Base-by-base conservation (phyloP, 306 rosid genomes). In the Prunus armeniaca region DNA sequence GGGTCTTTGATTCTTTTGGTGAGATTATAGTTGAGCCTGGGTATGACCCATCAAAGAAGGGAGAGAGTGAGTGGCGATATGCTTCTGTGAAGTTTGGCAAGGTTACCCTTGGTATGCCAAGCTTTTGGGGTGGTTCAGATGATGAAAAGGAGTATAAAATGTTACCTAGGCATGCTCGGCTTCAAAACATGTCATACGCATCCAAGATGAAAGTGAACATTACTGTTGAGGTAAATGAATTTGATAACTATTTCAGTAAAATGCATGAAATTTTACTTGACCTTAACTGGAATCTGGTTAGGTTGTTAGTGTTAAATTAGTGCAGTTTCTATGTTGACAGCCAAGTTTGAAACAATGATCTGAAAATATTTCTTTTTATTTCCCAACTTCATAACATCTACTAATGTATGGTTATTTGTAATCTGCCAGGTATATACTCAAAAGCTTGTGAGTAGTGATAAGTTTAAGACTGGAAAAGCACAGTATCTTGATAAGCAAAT, bases 121-220 rank as follows among this genome's bases (percentile, higher is more conserved):
- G 30, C 72, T 91, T 90, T 65, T 95, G 93, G 93, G 90, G 92
- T 30, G 93, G 96, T 18, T 86, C 84, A 12, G 90, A 77, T n/a
- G 86, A 83, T 43, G 78, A 76, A 3, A 83, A 79, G 12, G 97
- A 91, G 75, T 82, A 80, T 43, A 82, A 89, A 51, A 80, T 96
- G 97, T 85, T 92, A 67, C 99, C 99, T 0, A 83, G 97, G 67
- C 98, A 92, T 74, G 99, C 99, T 20, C 81, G 99, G 2, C 82
- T 96, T 27, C 99, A 92, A 85, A 96, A 93, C 79, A 96, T 96
- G 99, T 92, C 99, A 0, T 96, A 92, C 51, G 83, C 97, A 2
- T 76, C 98, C 0, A 87, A 88, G 71, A 88, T 96, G 78, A 91
- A 84, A 81, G 85, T 88, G 51, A 52, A 74, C 20, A 73, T 89